These are phyloP conservation scores for Linnemannia elongata DNA, from an alignment of 192 early-diverging fungal species.

Conservation along the genomic window DNA sequence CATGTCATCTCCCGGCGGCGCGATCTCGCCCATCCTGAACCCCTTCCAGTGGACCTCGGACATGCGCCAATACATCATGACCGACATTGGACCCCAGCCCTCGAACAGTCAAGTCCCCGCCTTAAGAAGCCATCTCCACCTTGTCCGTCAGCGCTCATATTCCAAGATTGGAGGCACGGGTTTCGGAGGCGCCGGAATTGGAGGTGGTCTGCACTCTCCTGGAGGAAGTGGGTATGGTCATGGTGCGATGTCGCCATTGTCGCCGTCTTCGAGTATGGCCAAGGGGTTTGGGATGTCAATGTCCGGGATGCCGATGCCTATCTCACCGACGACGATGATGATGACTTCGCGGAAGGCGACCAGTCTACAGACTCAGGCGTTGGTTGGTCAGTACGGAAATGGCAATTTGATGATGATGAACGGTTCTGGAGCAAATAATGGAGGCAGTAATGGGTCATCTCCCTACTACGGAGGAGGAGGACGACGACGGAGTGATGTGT, in stretches of 20 bases:
- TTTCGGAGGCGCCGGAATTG: not conserved
- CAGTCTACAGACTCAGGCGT: not conserved
- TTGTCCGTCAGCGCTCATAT: constrained; percentile 30
- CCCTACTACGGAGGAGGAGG: not conserved
- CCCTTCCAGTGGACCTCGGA: constrained; percentile 49
- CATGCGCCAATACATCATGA: constrained; percentile 49
- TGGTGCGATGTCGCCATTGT: constrained; percentile 2
- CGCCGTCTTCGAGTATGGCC: not conserved
- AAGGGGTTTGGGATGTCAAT: not conserved
- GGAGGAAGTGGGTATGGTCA: not conserved
- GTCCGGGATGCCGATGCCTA: not conserved
- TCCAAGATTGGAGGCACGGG: constrained; percentile 30
- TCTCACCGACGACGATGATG: not conserved
- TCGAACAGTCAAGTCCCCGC: constrained; percentile 34
- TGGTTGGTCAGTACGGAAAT: constrained; percentile 5
- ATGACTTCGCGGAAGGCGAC: not conserved
- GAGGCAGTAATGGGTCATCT: not conserved
- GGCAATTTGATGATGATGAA: not conserved
- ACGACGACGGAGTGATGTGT: not conserved
- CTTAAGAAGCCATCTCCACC: constrained; percentile 14
- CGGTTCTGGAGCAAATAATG: not conserved
- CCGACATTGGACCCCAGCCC: constrained; percentile 53
- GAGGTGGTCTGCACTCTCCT: constrained; percentile 1
- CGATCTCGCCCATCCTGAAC: constrained; percentile 30
- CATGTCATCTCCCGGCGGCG: constrained; percentile 28